These are phyloP conservation scores for Dendrobium nobile DNA, from an alignment of 106 monocot genomes.

Conservation along the genomic window DNA sequence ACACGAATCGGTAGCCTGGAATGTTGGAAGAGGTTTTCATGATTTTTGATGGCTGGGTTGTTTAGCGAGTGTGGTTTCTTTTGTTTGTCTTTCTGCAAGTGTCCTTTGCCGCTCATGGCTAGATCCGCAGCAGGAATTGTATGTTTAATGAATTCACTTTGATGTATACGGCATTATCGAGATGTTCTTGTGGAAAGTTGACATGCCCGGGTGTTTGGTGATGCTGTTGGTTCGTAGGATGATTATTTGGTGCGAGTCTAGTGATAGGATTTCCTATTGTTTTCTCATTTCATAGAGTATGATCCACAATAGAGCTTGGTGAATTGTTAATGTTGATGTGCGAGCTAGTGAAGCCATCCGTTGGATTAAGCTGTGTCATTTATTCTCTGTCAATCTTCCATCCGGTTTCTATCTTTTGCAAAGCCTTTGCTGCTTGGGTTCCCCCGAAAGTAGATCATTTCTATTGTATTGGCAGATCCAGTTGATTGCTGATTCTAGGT, in stretches of 20 bases:
- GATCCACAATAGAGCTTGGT: background rate
- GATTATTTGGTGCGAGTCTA: background rate
- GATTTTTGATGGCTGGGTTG: background rate
- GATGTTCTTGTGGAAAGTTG: background rate
- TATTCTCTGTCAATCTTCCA: background rate
- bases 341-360: background rate
- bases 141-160: constrained; percentile 1
- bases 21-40: background rate
- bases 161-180: background rate
- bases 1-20: background rate
- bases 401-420: background rate
- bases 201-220: background rate
- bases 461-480: background rate
- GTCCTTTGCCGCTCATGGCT: background rate
- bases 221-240: background rate
- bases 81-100: background rate
- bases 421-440: background rate
- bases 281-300: background rate
- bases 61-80: background rate
- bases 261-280: background rate
- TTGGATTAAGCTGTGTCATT: background rate
- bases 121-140: background rate
- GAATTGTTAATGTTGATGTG: background rate
- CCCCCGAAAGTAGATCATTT: background rate
- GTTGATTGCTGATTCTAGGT: background rate